Base-by-base conservation (phyloP, 2,329 filamentous ascomycete genomes). In the Alternaria rosae region DNA sequence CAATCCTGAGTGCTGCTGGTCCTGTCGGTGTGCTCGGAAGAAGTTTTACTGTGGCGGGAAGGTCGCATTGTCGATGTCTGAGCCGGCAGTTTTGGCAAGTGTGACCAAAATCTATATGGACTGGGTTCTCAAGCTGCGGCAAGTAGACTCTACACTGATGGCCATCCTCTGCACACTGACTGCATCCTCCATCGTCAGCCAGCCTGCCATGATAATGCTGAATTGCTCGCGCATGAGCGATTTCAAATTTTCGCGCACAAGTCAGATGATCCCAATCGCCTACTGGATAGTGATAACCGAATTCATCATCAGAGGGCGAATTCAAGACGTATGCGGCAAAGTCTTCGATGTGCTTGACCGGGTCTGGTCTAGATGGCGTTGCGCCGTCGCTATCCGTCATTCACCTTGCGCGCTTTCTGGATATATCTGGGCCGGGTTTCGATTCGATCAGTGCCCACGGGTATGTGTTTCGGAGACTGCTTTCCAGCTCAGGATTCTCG, bases 161-260 rank as follows among this genome's bases (percentile, higher is more conserved):
- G 21, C 45, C 54, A 8, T 55, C 21, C 21, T 30, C 28, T 20
- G 41, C 25, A 48, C 62, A 67, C 9, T 47, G 51, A 13, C 56
- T 54, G n/a, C 62, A 59, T 28, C 45, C 42, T 32, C 15, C 26
- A n/a, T 41, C 50, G 38, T 57, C 35, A 13, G 48, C 42, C 17
- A 23, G 38, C 25, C 52, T 53, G 21, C 65, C 59, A 42, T 58
- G 59, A 13, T 21, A 32, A 13, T 42, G 8, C 26, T 65, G 65
- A 12, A 67, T 67, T 9, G 54, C 53, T 45, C 59, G 53, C 32
- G 62, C 65, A 32, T 65, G 62, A 13, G 65, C 65, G 42, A 67
- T 45, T 17, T 56, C 43, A 7, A 62, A 12, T 15, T 61, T 65
- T 12, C 28, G 10, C 13, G 28, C 5, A 26, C 51, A 41, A 7